Evolutionary conservation across 257 asterid genomes (phyloP), one percentile per base, ranked within the genome.

Genomic region (Paraleonurus japonicus): DNA sequence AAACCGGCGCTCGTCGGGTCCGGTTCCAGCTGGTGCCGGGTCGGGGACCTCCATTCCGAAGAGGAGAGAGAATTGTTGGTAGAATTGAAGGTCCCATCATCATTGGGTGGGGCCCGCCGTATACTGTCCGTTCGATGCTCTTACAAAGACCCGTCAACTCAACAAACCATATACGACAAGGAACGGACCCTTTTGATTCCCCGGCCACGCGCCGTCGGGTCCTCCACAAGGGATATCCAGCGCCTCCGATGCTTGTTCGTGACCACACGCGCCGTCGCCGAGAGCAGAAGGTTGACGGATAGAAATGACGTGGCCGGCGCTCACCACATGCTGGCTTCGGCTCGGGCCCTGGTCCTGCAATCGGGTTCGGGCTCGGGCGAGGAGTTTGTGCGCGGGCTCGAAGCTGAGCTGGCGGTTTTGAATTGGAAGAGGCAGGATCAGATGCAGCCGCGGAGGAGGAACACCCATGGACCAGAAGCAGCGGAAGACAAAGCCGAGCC

Each of bases 61-160:
- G 99, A 95, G 61, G 97, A 90, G 64, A 85, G 90, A 67, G 96
- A 88, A 39, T 47, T 90, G 75, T 28, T 92, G 88, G 82, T 92
- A 24, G 99, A 95, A 83, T 72, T 95, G 58, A 84, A 83, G 75
- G 95, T 92, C 80, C 96, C 97, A 75, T 81, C 92, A 19, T 71
- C 95, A 16, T 76, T 71, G 7, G 75, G 72, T 19, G 86, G 96
- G 85, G 59, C 95, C 95, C 97, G 81, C 73, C 89, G 87, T n/a
- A 84, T 82, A 13, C 74, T 95, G 87, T 78, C 98, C 82, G 92
- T 92, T 57, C 88, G 92, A 69, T 87, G 92, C 86, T 76, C 87
- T 20, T 86, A 82, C 95, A 83, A 76, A 80, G 97, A 95, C 88
- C 94, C 95, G 85, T 95, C 97, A 82, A 89, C 95, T 62, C 90